These are phyloP conservation scores for Phytophthora lateralis DNA, from an alignment of 352 stramenopile genomes.

Conservation along the genomic window DNA sequence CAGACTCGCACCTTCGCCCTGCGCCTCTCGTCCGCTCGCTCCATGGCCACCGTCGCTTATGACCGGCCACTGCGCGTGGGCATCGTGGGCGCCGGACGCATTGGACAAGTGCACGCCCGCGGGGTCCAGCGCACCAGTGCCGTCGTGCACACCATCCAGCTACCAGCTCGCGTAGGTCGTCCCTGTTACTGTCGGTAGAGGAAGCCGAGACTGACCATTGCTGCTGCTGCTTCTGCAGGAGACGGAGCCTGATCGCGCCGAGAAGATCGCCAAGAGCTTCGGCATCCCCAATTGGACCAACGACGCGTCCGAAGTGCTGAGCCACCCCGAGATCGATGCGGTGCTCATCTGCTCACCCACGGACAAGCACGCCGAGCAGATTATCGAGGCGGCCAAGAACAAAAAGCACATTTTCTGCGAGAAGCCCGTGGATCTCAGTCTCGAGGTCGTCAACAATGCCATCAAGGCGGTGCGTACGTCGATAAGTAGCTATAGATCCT, in stretches of 20 bases:
- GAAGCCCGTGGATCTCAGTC: constrained; percentile 94
- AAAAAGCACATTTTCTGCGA: constrained; percentile 97
- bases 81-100: constrained; percentile 73
- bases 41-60: constrained; percentile 19
- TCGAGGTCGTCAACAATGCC: constrained; percentile 65
- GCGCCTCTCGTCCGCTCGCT: constrained; percentile 15
- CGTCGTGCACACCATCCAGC: constrained; percentile 50
- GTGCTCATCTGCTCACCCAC: constrained; percentile 97
- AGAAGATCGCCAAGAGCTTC: constrained; percentile 46
- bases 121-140: constrained; percentile 53
- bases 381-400: constrained; percentile 90
- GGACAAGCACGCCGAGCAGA: constrained; percentile 94
- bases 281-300: constrained; percentile 69
- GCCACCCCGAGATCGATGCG: constrained; percentile 92
- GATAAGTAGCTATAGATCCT: neutral
- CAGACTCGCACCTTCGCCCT: constrained; percentile 6
- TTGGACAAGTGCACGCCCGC: constrained; percentile 65
- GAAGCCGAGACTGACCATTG: constrained; percentile 6
- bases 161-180: constrained; percentile 24
- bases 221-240: constrained; percentile 14
- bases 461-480: constrained; percentile 50
- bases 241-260: constrained; percentile 30
- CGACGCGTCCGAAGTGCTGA: constrained; percentile 92
- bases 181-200: neutral
- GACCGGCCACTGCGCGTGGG: constrained; percentile 54